Evolutionary conservation across 2,329 filamentous ascomycete genomes (phyloP).

Genomic region (Trematosphaeria pertusa): DNA sequence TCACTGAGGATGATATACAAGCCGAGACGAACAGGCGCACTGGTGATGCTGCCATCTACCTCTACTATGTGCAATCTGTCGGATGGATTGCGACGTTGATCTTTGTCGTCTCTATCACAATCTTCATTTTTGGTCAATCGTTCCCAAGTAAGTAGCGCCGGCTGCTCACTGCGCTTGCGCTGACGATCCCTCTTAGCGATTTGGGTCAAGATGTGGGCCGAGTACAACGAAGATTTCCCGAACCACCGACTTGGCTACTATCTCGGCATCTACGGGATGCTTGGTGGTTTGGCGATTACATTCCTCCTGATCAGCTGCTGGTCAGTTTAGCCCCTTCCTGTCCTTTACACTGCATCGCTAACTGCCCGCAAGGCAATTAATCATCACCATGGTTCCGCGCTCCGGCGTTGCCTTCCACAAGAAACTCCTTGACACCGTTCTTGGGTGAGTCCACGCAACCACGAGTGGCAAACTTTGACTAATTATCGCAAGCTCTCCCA

Average conservation of each 20-base stretch:
- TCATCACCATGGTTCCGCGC: slow-evolving; percentile 61
- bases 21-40: slow-evolving; percentile 40
- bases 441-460: slow-evolving; percentile 43
- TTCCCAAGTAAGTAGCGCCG: slow-evolving; percentile 35
- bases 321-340: slow-evolving; percentile 12
- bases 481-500: slow-evolving; percentile 38
- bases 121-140: slow-evolving; percentile 44
- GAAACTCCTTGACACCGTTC: slow-evolving; percentile 56
- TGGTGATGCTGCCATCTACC: slow-evolving; percentile 42
- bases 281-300: slow-evolving; percentile 33
- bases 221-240: slow-evolving; percentile 49
- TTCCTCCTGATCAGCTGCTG: slow-evolving; percentile 42
- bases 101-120: slow-evolving; percentile 39
- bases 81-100: slow-evolving; percentile 38
- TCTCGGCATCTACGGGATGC: slow-evolving; percentile 40
- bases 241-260: slow-evolving; percentile 46
- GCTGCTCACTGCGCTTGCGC: background rate
- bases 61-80: slow-evolving; percentile 41
- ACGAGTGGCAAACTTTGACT: slow-evolving; percentile 6
- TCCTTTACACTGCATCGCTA: background rate
- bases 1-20: slow-evolving; percentile 40
- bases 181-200: slow-evolving; percentile 35
- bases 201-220: slow-evolving; percentile 59
- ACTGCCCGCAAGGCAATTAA: slow-evolving; percentile 51
- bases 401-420: slow-evolving; percentile 60